Percentiles rank a stretch among this genome's conserved stretches.
These are phyloP conservation scores for Candida loeiensis DNA, from an alignment of 805 yeast species.

Conservation along the genomic window DNA sequence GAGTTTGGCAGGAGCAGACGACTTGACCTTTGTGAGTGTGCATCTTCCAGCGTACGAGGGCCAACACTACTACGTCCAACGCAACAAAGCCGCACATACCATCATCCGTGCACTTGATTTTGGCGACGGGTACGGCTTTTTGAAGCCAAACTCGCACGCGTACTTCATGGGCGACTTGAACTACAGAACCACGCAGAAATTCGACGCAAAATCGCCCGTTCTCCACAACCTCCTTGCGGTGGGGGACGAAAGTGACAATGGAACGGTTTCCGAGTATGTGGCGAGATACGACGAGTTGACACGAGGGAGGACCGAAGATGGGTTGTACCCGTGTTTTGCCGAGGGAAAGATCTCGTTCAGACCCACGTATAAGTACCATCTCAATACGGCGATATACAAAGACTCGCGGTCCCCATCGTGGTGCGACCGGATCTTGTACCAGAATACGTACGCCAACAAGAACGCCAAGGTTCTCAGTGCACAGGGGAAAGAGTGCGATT, in stretches of 20 bases:
- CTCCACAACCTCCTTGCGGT: constrained; percentile 21
- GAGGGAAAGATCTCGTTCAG: constrained; percentile 64
- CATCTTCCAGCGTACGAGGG: constrained; percentile 86
- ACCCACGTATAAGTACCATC: constrained; percentile 76
- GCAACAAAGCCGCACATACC: constrained; percentile 50
- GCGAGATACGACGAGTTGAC: constrained; percentile 50
- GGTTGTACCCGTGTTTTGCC: constrained; percentile 56
- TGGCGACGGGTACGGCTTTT: constrained; percentile 51
- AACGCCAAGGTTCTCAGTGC: background rate
- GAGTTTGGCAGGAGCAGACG: constrained; percentile 24
- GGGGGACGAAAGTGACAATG: constrained; percentile 7
- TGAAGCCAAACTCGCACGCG: constrained; percentile 54
- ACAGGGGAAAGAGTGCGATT: constrained; percentile 3
- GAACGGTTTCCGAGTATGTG: constrained; percentile 21
- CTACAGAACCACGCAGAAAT: constrained; percentile 51
- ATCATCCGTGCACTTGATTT: constrained; percentile 47
- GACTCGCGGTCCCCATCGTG: constrained; percentile 72
- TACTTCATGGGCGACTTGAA: constrained; percentile 85
- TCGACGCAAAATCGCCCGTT: constrained; percentile 11
- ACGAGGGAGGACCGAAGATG: constrained; percentile 35
- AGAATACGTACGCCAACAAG: constrained; percentile 33
- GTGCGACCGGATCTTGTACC: constrained; percentile 81
- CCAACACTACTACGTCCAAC: constrained; percentile 32
- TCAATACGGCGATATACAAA: constrained; percentile 51
- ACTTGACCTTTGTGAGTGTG: constrained; percentile 60